Base-by-base conservation (phyloP, 805 yeast genomes). In the Peterozyma toletana region DNA sequence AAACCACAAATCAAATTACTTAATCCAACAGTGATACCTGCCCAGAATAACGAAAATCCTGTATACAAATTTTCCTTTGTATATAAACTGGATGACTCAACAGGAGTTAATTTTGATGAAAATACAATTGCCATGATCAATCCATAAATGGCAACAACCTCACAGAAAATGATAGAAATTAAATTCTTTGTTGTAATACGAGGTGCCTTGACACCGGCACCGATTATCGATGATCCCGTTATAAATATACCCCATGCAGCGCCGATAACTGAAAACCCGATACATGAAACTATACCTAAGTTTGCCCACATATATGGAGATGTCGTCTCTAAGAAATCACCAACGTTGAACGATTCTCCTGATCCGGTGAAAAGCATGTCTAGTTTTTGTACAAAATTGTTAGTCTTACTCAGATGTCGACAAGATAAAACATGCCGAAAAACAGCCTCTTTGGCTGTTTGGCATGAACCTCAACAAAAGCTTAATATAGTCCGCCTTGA, bases 181-280 rank as follows among this genome's bases (percentile, higher is more conserved):
- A 93, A 77, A 64, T 93, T 93, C 73, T 93, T 93, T 44, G 99
- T 93, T 37, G 98, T 90, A 60, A 93, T 95, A 62, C 98, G 75
- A 42, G 99, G 99, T 11, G 96, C 93, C 64, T 86, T 86, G 48
- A 93, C 97, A 71, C 99, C 99, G 2, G 99, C 99, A 55, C 99
- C 99, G 49, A 93, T 68, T 54, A 93, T 86, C 29, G 96, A 80
- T 1, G 96, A 74, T 35, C 99, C 99, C 2, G 98, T 91, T 49
- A 93, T 77, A 63, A 91, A 93, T 53, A 93, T 93, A 51, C 99
- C 99, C 99, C 99, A 93, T 5, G 98, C 98, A 13, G 99, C 99
- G 35, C 99, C 99, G 36, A 90, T 83, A 13, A 93, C 97, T 40
- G 95, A 83, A 47, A 93, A 75, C 11, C 98, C 98, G 53, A 95